Percentiles rank a stretch among this genome's conserved stretches.
phyloP scores from a whole-genome alignment of 2,329 filamentous ascomycete species.

The Xylaria sp. region DNA sequence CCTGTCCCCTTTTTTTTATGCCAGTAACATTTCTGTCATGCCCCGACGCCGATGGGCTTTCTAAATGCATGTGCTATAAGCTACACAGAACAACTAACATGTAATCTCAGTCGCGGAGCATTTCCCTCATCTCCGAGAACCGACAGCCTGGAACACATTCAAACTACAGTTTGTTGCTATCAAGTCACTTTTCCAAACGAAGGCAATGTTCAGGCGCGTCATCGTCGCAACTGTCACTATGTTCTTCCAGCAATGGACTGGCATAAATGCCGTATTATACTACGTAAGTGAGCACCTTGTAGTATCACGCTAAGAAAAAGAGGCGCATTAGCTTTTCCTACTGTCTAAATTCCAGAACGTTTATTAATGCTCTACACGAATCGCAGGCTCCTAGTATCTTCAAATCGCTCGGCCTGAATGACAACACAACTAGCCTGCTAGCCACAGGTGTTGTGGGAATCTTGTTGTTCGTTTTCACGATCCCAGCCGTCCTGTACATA shows the following conservation, averaged over 20 bases:
- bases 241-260: slow-evolving; percentile 66
- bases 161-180: slow-evolving; percentile 77
- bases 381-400: slow-evolving; percentile 78
- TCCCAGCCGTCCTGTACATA: slow-evolving; percentile 73
- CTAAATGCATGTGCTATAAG: neutral
- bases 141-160: slow-evolving; percentile 70
- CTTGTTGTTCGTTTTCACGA: slow-evolving; percentile 74
- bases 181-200: slow-evolving; percentile 70
- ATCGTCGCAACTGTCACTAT: slow-evolving; percentile 70
- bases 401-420: slow-evolving; percentile 67
- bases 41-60: neutral
- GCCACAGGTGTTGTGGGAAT: slow-evolving; percentile 78
- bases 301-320: neutral
- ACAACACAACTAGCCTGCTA: slow-evolving; percentile 64
- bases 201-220: slow-evolving; percentile 73
- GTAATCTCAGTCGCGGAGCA: slow-evolving; percentile 62
- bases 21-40: neutral
- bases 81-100: slow-evolving; percentile 6
- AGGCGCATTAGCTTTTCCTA: neutral
- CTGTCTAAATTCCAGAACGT: neutral
- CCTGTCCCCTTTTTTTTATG: neutral
- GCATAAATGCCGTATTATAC: slow-evolving; percentile 68
- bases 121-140: slow-evolving; percentile 71
- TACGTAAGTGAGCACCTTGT: slow-evolving; percentile 22
- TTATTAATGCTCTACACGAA: neutral